A percentile compares a stretch with the other conserved stretches of the same genome.
phyloP scores from a whole-genome alignment of 257 asterid genomes.

The Salvia hispanica region DNA sequence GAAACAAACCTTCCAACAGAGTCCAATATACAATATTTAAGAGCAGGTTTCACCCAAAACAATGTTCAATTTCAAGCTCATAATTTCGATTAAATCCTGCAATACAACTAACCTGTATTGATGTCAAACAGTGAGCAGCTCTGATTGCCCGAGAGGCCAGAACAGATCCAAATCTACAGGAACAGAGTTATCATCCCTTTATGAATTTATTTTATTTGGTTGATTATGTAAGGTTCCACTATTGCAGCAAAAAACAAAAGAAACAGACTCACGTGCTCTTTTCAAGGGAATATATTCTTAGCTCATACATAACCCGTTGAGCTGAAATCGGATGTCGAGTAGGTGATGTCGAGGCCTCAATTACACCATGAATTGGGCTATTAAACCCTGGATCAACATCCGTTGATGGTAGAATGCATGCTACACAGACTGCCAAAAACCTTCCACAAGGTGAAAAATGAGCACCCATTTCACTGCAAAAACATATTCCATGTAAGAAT shows the following conservation, averaged over 20 bases:
- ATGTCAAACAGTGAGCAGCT: conserved; percentile 99
- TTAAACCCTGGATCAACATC: conserved; percentile 77
- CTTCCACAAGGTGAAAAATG: conserved; percentile 99
- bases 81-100: not conserved
- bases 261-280: conserved; percentile 72
- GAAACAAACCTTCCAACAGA: no score
- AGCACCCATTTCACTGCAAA: conserved; percentile 91
- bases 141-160: conserved; percentile 92
- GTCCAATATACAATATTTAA: not conserved
- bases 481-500: conserved; percentile 18
- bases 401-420: conserved; percentile 76
- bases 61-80: not conserved
- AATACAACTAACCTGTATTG: conserved; percentile 77
- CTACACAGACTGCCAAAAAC: conserved; percentile 94
- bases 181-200: conserved; percentile 25
- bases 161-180: conserved; percentile 76
- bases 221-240: conserved; percentile 8
- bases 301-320: conserved; percentile 90
- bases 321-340: conserved; percentile 95
- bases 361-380: conserved; percentile 61
- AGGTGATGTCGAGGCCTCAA: conserved; percentile 85
- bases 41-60: conserved; percentile 3
- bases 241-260: not conserved
- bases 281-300: conserved; percentile 91
- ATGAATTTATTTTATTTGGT: conserved; percentile 9